phyloP scores from a whole-genome alignment of 139 green algal genomes.

The Chlorella sp. region DNA sequence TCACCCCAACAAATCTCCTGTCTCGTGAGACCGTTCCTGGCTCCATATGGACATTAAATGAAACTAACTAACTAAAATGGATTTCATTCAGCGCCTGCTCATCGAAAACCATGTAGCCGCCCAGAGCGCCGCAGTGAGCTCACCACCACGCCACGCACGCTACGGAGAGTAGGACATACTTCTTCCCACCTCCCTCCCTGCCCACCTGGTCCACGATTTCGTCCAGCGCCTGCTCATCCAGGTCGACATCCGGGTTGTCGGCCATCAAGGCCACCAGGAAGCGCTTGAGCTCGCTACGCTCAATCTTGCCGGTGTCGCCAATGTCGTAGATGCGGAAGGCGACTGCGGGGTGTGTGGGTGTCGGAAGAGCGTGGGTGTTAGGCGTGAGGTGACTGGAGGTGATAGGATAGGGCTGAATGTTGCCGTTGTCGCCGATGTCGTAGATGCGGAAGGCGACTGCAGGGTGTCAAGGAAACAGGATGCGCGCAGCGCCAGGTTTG shows the following conservation, averaged over 20 bases:
- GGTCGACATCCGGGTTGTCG: slow-evolving; percentile 71
- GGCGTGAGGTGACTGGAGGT: too few species aligned
- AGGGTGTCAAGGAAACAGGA: background rate
- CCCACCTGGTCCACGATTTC: slow-evolving; percentile 67
- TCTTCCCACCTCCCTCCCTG: background rate
- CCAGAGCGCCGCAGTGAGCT: too few species aligned
- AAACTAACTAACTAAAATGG: too few species aligned
- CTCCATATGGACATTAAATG: too few species aligned
- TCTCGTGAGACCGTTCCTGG: too few species aligned
- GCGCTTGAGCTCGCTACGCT: slow-evolving; percentile 66
- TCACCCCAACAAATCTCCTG: too few species aligned
- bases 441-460: background rate
- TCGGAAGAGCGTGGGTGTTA: too few species aligned
- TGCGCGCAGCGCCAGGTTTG: too few species aligned
- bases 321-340: slow-evolving; percentile 77
- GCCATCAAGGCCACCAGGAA: slow-evolving; percentile 71
- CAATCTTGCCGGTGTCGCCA: slow-evolving; percentile 63
- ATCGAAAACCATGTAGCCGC: too few species aligned
- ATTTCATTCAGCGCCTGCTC: too few species aligned
- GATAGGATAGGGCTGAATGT: background rate
- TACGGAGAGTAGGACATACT: background rate
- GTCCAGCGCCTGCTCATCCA: slow-evolving; percentile 64
- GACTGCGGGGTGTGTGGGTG: background rate
- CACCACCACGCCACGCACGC: too few species aligned
- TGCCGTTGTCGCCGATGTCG: background rate